Conservation (phyloP, 2,329 filamentous ascomycete species). For the Cercospora sojina region DNA sequence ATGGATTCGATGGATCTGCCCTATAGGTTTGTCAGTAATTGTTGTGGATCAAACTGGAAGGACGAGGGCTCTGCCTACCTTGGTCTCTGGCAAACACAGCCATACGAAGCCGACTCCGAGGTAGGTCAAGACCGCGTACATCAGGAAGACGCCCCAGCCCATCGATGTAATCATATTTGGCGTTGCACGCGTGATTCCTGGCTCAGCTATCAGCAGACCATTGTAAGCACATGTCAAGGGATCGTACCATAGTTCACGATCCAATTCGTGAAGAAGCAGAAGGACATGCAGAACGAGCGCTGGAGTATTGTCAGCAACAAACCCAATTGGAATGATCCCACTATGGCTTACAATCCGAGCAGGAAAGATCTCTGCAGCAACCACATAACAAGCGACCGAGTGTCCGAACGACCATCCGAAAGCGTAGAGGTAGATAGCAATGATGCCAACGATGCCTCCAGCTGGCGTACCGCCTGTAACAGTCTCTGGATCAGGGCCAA, state of each 20-base stretch:
- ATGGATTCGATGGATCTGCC: constrained; percentile 27
- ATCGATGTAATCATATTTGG: constrained; percentile 25
- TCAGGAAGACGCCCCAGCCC: constrained; percentile 24
- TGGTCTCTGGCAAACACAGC: constrained; percentile 24
- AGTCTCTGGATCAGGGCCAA: constrained; percentile 4
- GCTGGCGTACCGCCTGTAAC: constrained; percentile 19
- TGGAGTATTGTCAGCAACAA: neutral
- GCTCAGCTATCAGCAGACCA: neutral
- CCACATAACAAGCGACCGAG: constrained; percentile 24
- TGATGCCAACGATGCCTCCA: constrained; percentile 25
- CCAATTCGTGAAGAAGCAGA: constrained; percentile 29
- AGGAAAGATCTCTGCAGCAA: constrained; percentile 27
- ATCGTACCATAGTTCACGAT: constrained; percentile 24
- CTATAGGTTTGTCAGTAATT: constrained; percentile 7
- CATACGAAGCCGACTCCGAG: constrained; percentile 24
- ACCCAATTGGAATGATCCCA: neutral
- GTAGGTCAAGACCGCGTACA: constrained; percentile 25
- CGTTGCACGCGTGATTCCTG: constrained; percentile 20
- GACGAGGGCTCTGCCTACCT: neutral
- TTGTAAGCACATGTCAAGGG: neutral
- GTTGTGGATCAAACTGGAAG: neutral
- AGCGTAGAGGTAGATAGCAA: constrained; percentile 25
- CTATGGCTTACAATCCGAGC: constrained; percentile 13
- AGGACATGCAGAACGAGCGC: constrained; percentile 25
- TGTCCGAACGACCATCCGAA: constrained; percentile 28